Base-by-base conservation (phyloP, 2,329 filamentous ascomycete species). In the Nemania serpens region DNA sequence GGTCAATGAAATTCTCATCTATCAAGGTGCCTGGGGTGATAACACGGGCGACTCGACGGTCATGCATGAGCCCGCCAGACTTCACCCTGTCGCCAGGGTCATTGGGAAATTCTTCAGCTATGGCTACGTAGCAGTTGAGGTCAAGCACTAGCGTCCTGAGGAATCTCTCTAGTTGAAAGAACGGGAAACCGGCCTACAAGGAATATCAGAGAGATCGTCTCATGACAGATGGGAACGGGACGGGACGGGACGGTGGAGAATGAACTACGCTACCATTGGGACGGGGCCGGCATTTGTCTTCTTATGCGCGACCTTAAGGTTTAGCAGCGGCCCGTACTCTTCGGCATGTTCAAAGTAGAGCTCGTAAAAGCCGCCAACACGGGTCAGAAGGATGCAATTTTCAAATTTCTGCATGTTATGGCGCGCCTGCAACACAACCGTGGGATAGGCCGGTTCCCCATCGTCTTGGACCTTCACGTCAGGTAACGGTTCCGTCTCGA, bases 281-380 rank as follows among this genome's bases (percentile, higher is more conserved):
- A 99, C 91, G 20, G 86, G 84, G 1, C 90, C 91, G 9, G 88
- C 88, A 65, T 79, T 90, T n/a, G 90, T 92, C 75, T 87, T 93
- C 74, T 91, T 95, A 57, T 84, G 84, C 2, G 90, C 88, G 56
- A 96, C 87, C 75, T 97, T 98, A 71, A 99, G 78, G 70, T 93
- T 95, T 65, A 99, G 81, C 46, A 96, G 80, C 1, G 93, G 91
- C 1, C 90, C 94, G 74, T 90, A 90, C 72, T 97, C 88, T 60
- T 96, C 91, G 11, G 96, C 95, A 74, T 99, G 93, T 70, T 96
- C 90, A 75, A 98, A 96, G 78, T 99, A 99, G 60, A 99, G 80
- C 84, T 99, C 95, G 76, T 98, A 99, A 77, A 99, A 99, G 62
- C 93, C 89, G 58, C 95, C 95, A 29, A 99, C 93, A 58, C 94